These are phyloP conservation scores for Uromyces viciae-fabae DNA, from an alignment of 1,284 basidiomycete genomes.

Conservation along the genomic window DNA sequence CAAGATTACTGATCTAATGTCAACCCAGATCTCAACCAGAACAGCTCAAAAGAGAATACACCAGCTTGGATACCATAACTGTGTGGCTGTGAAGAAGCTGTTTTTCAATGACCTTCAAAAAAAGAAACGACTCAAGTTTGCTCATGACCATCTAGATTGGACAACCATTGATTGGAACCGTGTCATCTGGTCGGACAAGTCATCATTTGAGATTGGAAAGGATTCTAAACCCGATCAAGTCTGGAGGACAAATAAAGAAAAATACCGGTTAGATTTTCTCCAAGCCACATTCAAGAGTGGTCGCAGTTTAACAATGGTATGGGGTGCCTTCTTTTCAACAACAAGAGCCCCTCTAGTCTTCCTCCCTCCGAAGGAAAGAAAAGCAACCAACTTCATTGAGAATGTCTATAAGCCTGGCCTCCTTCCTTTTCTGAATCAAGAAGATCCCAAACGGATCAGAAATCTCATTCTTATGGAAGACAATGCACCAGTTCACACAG, in stretches of 20 bases:
- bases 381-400: not conserved
- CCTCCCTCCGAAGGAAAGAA: not conserved
- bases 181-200: conserved; percentile 14
- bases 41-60: too few species aligned
- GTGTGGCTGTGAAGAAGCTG: not conserved
- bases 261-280: not conserved
- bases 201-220: conserved; percentile 12
- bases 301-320: not conserved
- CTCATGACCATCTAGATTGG: not conserved
- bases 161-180: not conserved
- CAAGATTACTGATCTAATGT: too few species aligned
- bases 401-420: not conserved
- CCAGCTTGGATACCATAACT: not conserved
- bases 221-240: not conserved
- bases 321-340: not conserved
- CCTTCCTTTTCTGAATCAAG: not conserved
- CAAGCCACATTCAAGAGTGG: conserved; percentile 18
- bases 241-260: not conserved
- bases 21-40: too few species aligned
- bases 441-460: not conserved
- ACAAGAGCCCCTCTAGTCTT: not conserved
- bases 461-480: conserved; percentile 28
- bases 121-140: not conserved
- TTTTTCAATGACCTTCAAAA: not conserved
- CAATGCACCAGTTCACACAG: not conserved